Base-by-base conservation (phyloP, 2,329 filamentous ascomycete genomes). In the Cladorrhinum sp. region DNA sequence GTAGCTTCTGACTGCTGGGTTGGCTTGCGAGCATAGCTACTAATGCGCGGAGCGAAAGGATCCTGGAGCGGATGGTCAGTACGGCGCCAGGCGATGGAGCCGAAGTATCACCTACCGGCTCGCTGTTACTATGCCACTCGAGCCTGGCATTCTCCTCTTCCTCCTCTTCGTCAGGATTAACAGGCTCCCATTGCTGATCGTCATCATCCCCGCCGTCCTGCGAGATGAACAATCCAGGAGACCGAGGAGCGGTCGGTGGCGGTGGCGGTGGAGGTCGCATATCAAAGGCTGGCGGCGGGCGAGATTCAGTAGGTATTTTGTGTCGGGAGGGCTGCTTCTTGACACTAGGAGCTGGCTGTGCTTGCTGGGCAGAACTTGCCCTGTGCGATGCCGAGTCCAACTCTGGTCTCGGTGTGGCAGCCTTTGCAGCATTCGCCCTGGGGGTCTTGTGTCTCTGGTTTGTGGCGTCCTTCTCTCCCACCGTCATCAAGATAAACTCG, bases 401-500 rank as follows among this genome's bases (percentile, higher is more conserved):
- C 51, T 76, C 77, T 14, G 79, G 77, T 2, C 73, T 71, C 14
- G 72, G 77, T 2, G 72, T 71, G 14, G 72, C 70, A 28, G 73
- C 72, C 65, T 79, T 83, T 51, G 74, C 73, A 7, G 54, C 71
- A 62, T 77, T 74, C 18, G 69, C 65, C 26, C 71, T 71, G 6
- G 69, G 56, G 62, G 72, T 82, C 64, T 79, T 82, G 50, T 76
- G 77, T 69, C 79, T 82, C 62, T 80, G 80, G 10, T 72, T 73
- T 4, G 78, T 73, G 51, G 79, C 80, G 26, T 75, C 79, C 61
- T 80, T 79, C 66, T 92, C 89, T 14, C 90, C 90, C 8, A 89
- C 86, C 1, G 90, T 94, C 89, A 92, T 93, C 62, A 94, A 81
- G 49, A 92, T 88, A 67, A 92, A 93, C 65, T 93, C 88, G 73